phyloP scores from a whole-genome alignment of 345 rosid genomes.

The Noccaea caerulescens region DNA sequence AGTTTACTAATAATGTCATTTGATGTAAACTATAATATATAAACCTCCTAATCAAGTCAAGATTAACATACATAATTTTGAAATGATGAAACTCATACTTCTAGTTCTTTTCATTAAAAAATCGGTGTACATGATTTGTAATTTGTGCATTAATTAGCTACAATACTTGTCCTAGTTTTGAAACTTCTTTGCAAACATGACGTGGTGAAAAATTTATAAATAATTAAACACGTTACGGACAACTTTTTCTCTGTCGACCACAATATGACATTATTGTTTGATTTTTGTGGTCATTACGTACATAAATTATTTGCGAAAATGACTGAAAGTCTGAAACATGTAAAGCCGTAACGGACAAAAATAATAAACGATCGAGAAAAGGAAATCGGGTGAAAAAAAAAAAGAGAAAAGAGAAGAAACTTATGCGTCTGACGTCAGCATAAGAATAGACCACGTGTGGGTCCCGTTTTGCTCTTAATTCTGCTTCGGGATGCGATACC shows the following conservation, averaged over 20 bases:
- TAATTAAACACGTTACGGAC: no score
- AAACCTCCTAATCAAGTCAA: neutral
- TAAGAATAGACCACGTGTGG: neutral
- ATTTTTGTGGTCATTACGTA: neutral
- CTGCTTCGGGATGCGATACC: conserved; percentile 37
- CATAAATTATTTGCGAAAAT: neutral
- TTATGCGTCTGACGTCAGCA: conserved; percentile 38
- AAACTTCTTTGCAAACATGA: no score
- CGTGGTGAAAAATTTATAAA: no score
- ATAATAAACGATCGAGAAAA: conserved; percentile 15
- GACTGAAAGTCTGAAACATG: conserved; percentile 16
- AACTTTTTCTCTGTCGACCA: neutral
- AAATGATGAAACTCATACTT: neutral
- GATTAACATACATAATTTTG: neutral
- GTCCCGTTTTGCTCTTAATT: conserved; percentile 19
- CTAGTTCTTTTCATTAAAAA: no score
- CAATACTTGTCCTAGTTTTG: no score
- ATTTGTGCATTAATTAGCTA: no score
- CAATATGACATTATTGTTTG: neutral
- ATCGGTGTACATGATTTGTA: no score
- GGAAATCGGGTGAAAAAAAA: conserved; percentile 8
- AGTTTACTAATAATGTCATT: neutral
- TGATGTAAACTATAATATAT: neutral
- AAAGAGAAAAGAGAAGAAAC: neutral
- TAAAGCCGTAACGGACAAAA: conserved; percentile 42